phyloP scores from a whole-genome alignment of 129 eudicot genomes.

The Flaveria sonorensis region DNA sequence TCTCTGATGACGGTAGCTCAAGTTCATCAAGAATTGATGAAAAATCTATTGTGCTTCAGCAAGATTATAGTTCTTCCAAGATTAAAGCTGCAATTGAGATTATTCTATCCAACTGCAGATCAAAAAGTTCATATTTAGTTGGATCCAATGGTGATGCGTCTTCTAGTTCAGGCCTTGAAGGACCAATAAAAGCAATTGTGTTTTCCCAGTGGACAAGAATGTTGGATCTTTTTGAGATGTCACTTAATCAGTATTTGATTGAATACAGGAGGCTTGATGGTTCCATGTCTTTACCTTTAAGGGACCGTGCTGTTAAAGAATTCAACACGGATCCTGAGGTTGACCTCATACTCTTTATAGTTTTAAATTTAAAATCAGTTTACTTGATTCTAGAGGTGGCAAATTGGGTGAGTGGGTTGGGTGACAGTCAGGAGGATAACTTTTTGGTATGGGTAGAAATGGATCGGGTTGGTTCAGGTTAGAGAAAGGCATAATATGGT shows the following conservation, averaged over 20 bases:
- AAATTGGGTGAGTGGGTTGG: not conserved
- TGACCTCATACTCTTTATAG: conserved; percentile 10
- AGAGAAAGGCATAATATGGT: not conserved
- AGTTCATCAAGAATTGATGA: conserved; percentile 41
- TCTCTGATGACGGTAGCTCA: conserved; percentile 44
- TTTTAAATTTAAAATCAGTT: not conserved
- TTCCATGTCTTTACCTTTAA: conserved; percentile 76
- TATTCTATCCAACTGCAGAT: conserved; percentile 49
- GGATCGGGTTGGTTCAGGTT: not conserved
- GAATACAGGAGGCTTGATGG: conserved; percentile 90
- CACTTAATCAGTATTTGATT: conserved; percentile 49
- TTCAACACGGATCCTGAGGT: conserved; percentile 88
- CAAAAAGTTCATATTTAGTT: conserved; percentile 33
- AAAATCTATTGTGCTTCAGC: conserved; percentile 50
- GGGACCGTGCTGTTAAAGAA: conserved; percentile 89
- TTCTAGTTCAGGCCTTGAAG: conserved; percentile 36
- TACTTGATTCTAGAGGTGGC: conserved; percentile 3
- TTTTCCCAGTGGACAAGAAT: conserved; percentile 96
- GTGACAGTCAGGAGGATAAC: not conserved
- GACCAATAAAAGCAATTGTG: conserved; percentile 73
- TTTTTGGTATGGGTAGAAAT: not conserved
- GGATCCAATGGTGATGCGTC: conserved; percentile 29
- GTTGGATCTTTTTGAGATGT: conserved; percentile 75
- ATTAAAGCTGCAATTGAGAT: conserved; percentile 67
- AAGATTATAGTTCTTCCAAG: conserved; percentile 73